These are phyloP conservation scores for Mucor irregularis DNA, from an alignment of 371 early-diverging fungal species.

Conservation along the genomic window DNA sequence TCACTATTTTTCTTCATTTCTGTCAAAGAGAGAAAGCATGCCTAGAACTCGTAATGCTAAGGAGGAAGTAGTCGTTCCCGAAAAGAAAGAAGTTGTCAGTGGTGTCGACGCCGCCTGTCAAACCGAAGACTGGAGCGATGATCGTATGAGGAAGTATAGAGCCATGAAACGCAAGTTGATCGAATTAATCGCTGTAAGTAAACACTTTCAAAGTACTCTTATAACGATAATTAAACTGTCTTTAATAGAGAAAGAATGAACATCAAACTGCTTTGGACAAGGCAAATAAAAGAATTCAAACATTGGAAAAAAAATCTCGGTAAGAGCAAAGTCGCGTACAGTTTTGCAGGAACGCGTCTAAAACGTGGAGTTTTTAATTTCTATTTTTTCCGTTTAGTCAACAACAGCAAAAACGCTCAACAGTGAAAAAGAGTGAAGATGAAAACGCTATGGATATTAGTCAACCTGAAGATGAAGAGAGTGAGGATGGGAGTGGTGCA, in stretches of 20 bases:
- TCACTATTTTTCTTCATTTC: neutral
- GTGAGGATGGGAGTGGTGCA: neutral
- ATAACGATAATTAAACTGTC: neutral
- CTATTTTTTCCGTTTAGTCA: neutral
- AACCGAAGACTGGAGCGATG: conserved; percentile 13
- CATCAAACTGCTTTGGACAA: conserved; percentile 15
- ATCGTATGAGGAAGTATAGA: conserved; percentile 15
- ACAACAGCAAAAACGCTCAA: neutral
- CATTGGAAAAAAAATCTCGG: conserved; percentile 12
- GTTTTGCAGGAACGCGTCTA: neutral
- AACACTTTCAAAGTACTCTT: neutral
- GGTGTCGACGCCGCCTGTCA: conserved; percentile 1
- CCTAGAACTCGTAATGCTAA: neutral
- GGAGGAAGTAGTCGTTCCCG: neutral
- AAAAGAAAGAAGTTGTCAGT: neutral
- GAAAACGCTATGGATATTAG: conserved; percentile 22
- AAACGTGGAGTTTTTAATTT: neutral
- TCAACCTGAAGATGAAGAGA: conserved; percentile 8
- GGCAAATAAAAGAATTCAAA: conserved; percentile 15
- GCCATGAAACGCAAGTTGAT: conserved; percentile 20
- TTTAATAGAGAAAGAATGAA: conserved; percentile 17
- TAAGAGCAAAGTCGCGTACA: neutral
- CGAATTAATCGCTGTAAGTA: conserved; percentile 16
- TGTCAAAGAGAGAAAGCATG: neutral
- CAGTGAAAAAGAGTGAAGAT: neutral